Evolutionary conservation across 31 red algal genomes (phyloP).

Genomic region (Asparagopsis taxiformis): DNA sequence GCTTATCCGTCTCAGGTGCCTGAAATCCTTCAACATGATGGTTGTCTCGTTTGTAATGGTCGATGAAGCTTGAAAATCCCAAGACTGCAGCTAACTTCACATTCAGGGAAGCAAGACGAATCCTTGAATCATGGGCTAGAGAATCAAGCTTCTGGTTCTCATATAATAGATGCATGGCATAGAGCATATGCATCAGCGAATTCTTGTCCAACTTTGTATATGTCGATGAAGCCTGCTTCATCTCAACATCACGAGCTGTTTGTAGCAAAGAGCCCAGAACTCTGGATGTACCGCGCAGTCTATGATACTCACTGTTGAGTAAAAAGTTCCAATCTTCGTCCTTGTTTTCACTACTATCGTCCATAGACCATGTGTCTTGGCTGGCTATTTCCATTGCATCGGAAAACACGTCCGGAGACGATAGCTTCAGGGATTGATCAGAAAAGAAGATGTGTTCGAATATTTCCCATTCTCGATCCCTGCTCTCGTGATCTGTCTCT

Average conservation of each 20-base stretch:
- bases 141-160: slow-evolving; percentile 67
- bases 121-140: slow-evolving; percentile 13
- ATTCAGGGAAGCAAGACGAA: slow-evolving; percentile 46
- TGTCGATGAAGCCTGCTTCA: neutral
- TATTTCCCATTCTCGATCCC: neutral
- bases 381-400: neutral
- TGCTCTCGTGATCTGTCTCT: neutral
- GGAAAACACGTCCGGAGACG: no score
- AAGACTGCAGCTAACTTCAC: slow-evolving; percentile 27
- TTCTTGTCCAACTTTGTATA: neutral
- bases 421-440: no score
- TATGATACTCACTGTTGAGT: slow-evolving; percentile 29
- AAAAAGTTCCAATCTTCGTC: slow-evolving; percentile 40
- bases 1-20: neutral
- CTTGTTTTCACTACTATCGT: neutral
- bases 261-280: slow-evolving; percentile 14
- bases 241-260: neutral
- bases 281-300: slow-evolving; percentile 1
- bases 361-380: neutral
- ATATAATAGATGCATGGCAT: slow-evolving; percentile 75
- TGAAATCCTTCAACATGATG: slow-evolving; percentile 17
- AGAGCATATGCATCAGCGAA: slow-evolving; percentile 13
- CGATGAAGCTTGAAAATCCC: slow-evolving; percentile 34
- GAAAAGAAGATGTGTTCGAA: neutral
- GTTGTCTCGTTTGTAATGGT: slow-evolving; percentile 69